These are phyloP conservation scores for Saturnispora bothae DNA, from an alignment of 805 yeast species.

Conservation along the genomic window DNA sequence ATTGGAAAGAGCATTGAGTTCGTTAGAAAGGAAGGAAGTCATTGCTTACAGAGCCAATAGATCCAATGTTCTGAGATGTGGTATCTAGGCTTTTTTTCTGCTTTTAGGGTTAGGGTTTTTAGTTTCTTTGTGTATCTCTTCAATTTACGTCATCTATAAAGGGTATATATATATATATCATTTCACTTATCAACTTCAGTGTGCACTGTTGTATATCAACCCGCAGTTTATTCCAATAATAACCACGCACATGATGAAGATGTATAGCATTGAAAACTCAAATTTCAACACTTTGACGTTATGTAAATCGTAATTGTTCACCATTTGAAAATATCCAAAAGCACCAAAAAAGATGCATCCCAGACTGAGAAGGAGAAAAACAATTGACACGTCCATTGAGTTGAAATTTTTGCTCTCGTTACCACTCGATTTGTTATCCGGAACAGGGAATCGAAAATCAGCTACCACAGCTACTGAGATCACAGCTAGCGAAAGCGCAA, in stretches of 20 bases:
- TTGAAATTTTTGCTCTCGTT: not conserved
- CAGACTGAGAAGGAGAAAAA: slow-evolving; percentile 4
- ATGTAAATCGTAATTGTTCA: slow-evolving; percentile 4
- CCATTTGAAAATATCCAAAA: slow-evolving; percentile 8
- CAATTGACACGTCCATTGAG: slow-evolving; percentile 1
- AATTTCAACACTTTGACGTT: slow-evolving; percentile 5
- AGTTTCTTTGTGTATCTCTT: too few species aligned
- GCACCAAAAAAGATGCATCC: slow-evolving; percentile 9
- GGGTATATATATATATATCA: too few species aligned
- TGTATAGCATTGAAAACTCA: slow-evolving; percentile 4
- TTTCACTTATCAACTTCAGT: too few species aligned
- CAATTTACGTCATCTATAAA: too few species aligned
- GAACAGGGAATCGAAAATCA: slow-evolving; percentile 31
- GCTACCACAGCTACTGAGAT: slow-evolving; percentile 36
- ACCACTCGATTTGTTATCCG: not conserved
- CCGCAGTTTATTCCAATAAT: slow-evolving; percentile 4
- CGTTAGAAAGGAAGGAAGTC: slow-evolving; percentile 79
- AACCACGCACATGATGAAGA: slow-evolving; percentile 2
- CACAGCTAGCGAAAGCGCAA: slow-evolving; percentile 34
- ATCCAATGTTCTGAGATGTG: slow-evolving; percentile 65
- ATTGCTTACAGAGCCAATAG: slow-evolving; percentile 83
- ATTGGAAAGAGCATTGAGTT: slow-evolving; percentile 70
- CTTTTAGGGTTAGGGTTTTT: not conserved
- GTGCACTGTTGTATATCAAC: not conserved
- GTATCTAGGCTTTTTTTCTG: slow-evolving; percentile 30